phyloP scores from a whole-genome alignment of 2,329 filamentous ascomycete genomes.

The Davidsoniella eucalypti region DNA sequence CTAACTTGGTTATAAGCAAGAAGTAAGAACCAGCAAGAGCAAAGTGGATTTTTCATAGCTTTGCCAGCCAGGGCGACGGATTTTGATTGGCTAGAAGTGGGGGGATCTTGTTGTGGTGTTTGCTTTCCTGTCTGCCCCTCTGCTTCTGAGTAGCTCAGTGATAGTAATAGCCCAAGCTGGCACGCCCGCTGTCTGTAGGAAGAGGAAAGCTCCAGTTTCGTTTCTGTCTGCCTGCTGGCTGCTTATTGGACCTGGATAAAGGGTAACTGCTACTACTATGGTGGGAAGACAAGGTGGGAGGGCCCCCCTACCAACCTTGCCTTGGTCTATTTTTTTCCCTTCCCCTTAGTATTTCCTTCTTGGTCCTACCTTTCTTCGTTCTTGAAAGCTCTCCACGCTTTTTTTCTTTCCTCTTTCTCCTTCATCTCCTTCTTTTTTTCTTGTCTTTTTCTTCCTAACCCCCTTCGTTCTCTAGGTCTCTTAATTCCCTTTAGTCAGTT shows the following conservation, averaged over 20 bases:
- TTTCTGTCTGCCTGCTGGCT: too few relatives aligned
- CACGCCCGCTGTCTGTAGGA: too few relatives aligned
- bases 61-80: neutral
- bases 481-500: conserved; percentile 16
- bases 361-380: conserved; percentile 15
- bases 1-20: too few relatives aligned
- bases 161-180: too few relatives aligned
- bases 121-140: neutral
- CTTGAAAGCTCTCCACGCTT: conserved; percentile 22
- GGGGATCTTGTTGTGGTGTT: neutral
- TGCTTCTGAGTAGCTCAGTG: too few relatives aligned
- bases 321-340: conserved; percentile 7
- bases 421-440: conserved; percentile 2
- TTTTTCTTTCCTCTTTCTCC: conserved; percentile 10
- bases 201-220: too few relatives aligned
- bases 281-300: too few relatives aligned
- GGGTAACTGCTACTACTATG: too few relatives aligned
- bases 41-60: neutral
- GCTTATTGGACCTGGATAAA: too few relatives aligned
- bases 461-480: conserved; percentile 16
- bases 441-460: conserved; percentile 7
- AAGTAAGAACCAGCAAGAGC: too few relatives aligned
- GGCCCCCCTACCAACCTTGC: neutral
- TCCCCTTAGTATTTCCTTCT: conserved; percentile 8
- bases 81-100: neutral